Base-by-base conservation (phyloP, 768 basidiomycete genomes). In the Strobilomyces echinocephalus region DNA sequence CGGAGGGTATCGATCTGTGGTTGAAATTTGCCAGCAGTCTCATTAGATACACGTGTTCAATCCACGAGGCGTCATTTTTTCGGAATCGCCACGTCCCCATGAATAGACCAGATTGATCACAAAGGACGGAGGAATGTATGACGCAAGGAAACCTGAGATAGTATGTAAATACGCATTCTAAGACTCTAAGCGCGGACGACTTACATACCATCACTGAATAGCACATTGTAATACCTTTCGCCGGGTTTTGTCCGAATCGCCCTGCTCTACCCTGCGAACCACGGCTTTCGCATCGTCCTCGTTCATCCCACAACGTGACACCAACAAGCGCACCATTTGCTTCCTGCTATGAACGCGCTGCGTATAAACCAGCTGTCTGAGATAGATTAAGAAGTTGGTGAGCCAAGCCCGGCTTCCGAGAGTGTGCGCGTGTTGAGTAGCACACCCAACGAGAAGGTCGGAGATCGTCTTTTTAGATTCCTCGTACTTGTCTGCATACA, bases 401-500 rank as follows among this genome's bases (percentile, higher is more conserved):
- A 65, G 47, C 64, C 64, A 65, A 47, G 57, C 61, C 28, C 55
- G 64, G 20, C 59, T 63, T 20, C 66, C 64, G 31, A 66, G 1
- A 5, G 46, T 41, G 31, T 66, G 52, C 39, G 61, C 61, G 34
- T 56, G 58, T 36, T 54, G 56, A 14, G 45, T 55, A 16, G 61
- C 53, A 52, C 65, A 66, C 31, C 52, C 57, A 34, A 47, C 46
- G 33, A 67, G 66, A 56, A 67, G 65, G 11, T 60, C 52, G 30
- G 52, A 63, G 10, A 71, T 59, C 35, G 59, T 54, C 42, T 26
- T 46, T 58, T 58, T 72, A 36, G 74, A 75, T 45, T 70, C 67
- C 38, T 67, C 61, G 46, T 73, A 75, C 58, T 74, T 73, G 21
- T 67, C 63, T 3, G 64, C 62, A 15, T 70, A 68, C 56, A 61